phyloP scores from a whole-genome alignment of 306 rosid species.

The Clitoria ternatea region DNA sequence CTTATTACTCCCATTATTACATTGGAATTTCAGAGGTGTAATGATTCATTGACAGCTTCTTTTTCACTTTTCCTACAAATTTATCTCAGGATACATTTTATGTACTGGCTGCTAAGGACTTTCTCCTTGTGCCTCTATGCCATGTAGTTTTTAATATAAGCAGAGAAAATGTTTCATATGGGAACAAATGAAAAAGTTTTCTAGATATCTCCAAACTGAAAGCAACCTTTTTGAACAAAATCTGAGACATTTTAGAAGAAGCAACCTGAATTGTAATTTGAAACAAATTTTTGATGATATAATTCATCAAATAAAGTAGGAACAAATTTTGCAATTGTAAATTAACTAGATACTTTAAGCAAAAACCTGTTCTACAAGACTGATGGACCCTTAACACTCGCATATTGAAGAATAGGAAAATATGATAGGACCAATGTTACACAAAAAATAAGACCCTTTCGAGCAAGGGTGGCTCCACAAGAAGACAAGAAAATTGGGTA shows the following conservation, averaged over 20 bases:
- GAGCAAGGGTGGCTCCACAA: no score
- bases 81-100: not conserved
- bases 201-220: not conserved
- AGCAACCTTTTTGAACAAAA: not conserved
- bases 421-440: no score
- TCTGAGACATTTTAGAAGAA: not conserved
- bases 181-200: not conserved
- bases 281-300: no score
- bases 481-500: no score
- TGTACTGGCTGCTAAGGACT: not conserved
- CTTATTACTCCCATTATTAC: not conserved
- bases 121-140: not conserved
- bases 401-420: no score
- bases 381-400: no score
- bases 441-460: no score
- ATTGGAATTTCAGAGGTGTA: not conserved
- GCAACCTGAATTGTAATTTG: not conserved
- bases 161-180: not conserved
- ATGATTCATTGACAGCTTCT: not conserved
- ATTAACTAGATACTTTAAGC: not conserved
- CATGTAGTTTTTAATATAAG: not conserved
- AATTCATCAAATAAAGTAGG: not conserved
- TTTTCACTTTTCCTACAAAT: not conserved
- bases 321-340: not conserved
- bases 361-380: no score